phyloP scores from a whole-genome alignment of 2,329 filamentous ascomycete species.

The Curvularia eragrostidis region DNA sequence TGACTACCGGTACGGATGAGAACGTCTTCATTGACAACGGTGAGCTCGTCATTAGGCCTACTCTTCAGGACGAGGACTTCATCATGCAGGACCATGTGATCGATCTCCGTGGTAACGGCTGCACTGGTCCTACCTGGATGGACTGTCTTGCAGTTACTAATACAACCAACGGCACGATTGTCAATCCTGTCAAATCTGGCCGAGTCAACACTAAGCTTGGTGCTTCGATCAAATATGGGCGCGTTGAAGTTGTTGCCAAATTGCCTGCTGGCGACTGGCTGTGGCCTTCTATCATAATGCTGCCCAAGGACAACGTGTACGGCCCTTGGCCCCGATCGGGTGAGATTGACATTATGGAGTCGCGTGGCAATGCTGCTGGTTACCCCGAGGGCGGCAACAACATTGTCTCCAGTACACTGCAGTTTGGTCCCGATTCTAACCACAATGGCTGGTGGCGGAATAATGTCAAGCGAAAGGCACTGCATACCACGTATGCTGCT shows the following conservation, averaged over 20 bases:
- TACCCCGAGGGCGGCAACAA: slow-evolving; percentile 81
- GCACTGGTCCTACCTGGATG: slow-evolving; percentile 66
- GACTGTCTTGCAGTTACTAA: slow-evolving; percentile 77
- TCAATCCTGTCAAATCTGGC: slow-evolving; percentile 78
- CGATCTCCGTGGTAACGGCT: slow-evolving; percentile 71
- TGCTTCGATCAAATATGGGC: slow-evolving; percentile 77
- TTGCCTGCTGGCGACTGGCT: slow-evolving; percentile 83
- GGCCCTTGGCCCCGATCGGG: slow-evolving; percentile 80
- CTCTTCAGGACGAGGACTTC: slow-evolving; percentile 71
- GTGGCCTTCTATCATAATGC: slow-evolving; percentile 92
- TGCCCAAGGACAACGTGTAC: slow-evolving; percentile 75
- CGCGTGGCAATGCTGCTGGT: slow-evolving; percentile 80
- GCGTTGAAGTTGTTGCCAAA: slow-evolving; percentile 79
- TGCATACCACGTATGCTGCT: slow-evolving; percentile 75
- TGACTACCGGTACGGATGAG: slow-evolving; percentile 73
- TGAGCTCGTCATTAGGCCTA: slow-evolving; percentile 76
- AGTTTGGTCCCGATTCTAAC: slow-evolving; percentile 76
- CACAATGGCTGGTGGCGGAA: slow-evolving; percentile 86
- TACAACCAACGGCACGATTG: slow-evolving; percentile 75
- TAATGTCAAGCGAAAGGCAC: slow-evolving; percentile 75
- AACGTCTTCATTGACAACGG: slow-evolving; percentile 77
- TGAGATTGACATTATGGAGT: slow-evolving; percentile 84
- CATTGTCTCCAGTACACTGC: slow-evolving; percentile 77
- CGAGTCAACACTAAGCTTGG: slow-evolving; percentile 77
- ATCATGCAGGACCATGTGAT: slow-evolving; percentile 72